Base-by-base conservation (phyloP, 75 land plant genomes). In the Sequoia sempervirens region DNA sequence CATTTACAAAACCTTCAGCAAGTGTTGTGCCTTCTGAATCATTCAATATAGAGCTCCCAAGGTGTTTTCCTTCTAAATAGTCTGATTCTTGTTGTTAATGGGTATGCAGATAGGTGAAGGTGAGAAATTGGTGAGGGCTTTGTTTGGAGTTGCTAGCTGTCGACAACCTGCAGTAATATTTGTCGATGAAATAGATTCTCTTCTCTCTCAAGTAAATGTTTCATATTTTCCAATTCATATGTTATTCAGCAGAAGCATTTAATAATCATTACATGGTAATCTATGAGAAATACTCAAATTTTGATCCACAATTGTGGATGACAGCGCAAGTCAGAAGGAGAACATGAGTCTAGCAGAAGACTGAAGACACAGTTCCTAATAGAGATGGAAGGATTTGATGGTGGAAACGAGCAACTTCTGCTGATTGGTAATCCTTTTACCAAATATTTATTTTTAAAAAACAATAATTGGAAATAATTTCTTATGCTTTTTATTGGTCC, bases 131-230 rank as follows among this genome's bases (percentile, higher is more conserved):
- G 99, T 98, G 66, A 86, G 99, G 83, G 99, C 99, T 32, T 91
- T 98, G 53, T 98, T 98, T 94, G 99, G 95, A 73, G 99, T 98
- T 85, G 99, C 99, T 28, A 91, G 96, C 81, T 98, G 99, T 81
- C 98, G 98, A 36, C 99, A 98, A 84, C 99, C 99, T 72, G 99
- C 99, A 84, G 99, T 98, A 28, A 98, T 98, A n/a, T 98, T 98
- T 88, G 98, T 98, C 80, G 99, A 98, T 89, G 99, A 98, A 86
- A 93, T 98, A 80, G 99, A 98, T 87, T 98, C 99, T 14, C 92
- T 98, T 73, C 88, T 98, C 26, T 98, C 99, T 83, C 99, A 98
- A 93, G 99, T 94, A 84, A 78, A 12, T 17, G 26, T 43, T 45
- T 45, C 14, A 78, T 18, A 26, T 41, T 78, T 78, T 78, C 47